Evolutionary conservation across 2,329 filamentous ascomycete species (phyloP).

Genomic region (Monosporascus sp.): DNA sequence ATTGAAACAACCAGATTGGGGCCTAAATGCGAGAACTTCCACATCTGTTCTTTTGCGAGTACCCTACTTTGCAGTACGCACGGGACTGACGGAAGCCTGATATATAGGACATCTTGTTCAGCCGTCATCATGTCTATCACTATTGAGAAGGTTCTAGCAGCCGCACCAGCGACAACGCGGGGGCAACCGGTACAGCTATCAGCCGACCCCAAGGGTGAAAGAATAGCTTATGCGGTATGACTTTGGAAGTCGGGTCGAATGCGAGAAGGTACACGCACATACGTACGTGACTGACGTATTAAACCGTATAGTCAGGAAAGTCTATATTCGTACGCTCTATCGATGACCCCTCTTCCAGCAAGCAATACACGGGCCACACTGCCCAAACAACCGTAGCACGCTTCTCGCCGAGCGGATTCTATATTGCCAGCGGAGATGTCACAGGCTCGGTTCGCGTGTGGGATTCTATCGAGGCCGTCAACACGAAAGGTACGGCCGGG

Average conservation of each 20-base stretch:
- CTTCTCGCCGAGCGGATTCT: conserved; percentile 91
- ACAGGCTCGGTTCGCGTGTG: conserved; percentile 83
- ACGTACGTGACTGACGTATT: conserved; percentile 7
- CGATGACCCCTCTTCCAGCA: conserved; percentile 76
- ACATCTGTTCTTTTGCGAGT: too few relatives aligned
- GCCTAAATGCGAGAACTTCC: neutral
- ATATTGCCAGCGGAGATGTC: conserved; percentile 85
- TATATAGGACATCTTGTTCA: neutral
- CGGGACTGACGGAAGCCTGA: neutral
- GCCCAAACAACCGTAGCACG: conserved; percentile 84
- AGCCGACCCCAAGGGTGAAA: conserved; percentile 80
- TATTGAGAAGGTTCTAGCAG: conserved; percentile 70
- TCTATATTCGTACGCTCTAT: conserved; percentile 95
- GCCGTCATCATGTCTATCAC: conserved; percentile 42
- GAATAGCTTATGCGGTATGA: conserved; percentile 85
- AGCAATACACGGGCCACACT: conserved; percentile 91
- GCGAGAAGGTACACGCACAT: neutral
- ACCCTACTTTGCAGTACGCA: neutral
- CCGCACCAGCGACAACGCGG: conserved; percentile 74
- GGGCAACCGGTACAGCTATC: conserved; percentile 88
- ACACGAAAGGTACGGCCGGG: conserved; percentile 60
- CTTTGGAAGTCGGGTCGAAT: neutral
- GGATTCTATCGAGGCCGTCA: conserved; percentile 80
- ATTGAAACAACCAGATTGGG: neutral
- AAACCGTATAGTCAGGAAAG: conserved; percentile 68